Evolutionary conservation across 2,329 filamentous ascomycete genomes (phyloP).

Genomic region (Xylariaceae sp.): DNA sequence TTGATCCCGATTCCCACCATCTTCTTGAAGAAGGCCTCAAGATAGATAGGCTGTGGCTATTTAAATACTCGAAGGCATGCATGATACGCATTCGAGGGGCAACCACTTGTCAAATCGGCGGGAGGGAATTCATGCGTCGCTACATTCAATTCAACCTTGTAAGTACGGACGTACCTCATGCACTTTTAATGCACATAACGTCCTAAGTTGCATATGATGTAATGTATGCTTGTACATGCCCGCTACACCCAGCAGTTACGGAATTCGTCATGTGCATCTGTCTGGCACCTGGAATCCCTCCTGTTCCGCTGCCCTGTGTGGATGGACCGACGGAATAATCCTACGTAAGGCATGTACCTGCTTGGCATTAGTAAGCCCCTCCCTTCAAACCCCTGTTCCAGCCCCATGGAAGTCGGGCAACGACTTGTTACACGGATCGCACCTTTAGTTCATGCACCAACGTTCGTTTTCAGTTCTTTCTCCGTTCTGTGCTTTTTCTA

Average conservation of each 20-base stretch:
- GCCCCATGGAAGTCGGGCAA: slow-evolving; percentile 13
- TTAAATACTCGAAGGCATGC: neutral
- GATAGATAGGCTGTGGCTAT: neutral
- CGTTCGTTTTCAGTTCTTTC: slow-evolving; percentile 17
- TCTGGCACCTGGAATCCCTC: slow-evolving; percentile 5
- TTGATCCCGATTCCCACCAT: slow-evolving; percentile 2
- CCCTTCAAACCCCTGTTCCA: slow-evolving; percentile 14
- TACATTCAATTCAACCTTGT: neutral
- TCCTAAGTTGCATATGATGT: too few relatives aligned
- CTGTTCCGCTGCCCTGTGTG: slow-evolving; percentile 13
- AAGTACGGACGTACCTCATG: neutral
- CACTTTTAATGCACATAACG: too few relatives aligned
- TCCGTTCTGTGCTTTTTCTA: slow-evolving; percentile 9
- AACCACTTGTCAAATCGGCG: neutral
- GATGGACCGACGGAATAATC: neutral
- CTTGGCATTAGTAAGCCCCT: too few relatives aligned
- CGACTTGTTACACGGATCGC: slow-evolving; percentile 6
- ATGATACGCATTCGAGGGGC: slow-evolving; percentile 1
- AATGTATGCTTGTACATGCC: neutral
- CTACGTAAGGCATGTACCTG: too few relatives aligned
- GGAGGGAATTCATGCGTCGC: neutral
- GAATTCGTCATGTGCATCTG: too few relatives aligned
- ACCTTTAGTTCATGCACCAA: slow-evolving; percentile 18
- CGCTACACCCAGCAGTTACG: too few relatives aligned
- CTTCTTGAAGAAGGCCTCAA: slow-evolving; percentile 1